Evolutionary conservation across 2,329 filamentous ascomycete species (phyloP).

Genomic region (Ciborinia camelliae): DNA sequence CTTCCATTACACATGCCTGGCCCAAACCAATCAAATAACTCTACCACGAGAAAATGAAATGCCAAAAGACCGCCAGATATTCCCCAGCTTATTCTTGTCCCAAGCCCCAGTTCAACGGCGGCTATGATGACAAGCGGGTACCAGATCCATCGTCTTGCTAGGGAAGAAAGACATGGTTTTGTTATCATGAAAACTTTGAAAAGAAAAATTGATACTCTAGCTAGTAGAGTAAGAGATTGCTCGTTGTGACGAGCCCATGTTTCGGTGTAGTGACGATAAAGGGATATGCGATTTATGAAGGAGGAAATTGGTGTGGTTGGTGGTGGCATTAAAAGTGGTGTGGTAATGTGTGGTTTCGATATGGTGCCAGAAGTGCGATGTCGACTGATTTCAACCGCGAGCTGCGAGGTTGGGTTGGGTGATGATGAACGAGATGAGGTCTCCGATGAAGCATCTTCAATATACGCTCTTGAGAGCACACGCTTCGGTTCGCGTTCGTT

Average conservation of each 20-base stretch:
- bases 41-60: slow-evolving; percentile 47
- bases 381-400: slow-evolving; percentile 24
- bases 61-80: slow-evolving; percentile 43
- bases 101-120: slow-evolving; percentile 56
- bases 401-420: slow-evolving; percentile 24
- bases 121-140: slow-evolving; percentile 68
- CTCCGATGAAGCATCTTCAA: slow-evolving; percentile 33
- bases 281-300: slow-evolving; percentile 31
- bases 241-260: slow-evolving; percentile 37
- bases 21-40: slow-evolving; percentile 39
- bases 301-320: slow-evolving; percentile 36
- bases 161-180: slow-evolving; percentile 68
- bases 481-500: slow-evolving; percentile 32
- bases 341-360: slow-evolving; percentile 26
- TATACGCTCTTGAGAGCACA: slow-evolving; percentile 29
- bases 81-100: slow-evolving; percentile 38
- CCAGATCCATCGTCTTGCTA: slow-evolving; percentile 58
- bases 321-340: slow-evolving; percentile 44
- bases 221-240: slow-evolving; percentile 37
- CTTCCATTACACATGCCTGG: slow-evolving; percentile 24
- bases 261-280: slow-evolving; percentile 39
- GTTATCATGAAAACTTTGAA: slow-evolving; percentile 64
- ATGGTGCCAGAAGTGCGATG: slow-evolving; percentile 8
- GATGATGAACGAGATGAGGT: slow-evolving; percentile 24
- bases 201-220: slow-evolving; percentile 61